Percentiles rank a stretch among this genome's conserved stretches.
Evolutionary conservation across 306 rosid species (phyloP).

Genomic region (Cicer arietinum): DNA sequence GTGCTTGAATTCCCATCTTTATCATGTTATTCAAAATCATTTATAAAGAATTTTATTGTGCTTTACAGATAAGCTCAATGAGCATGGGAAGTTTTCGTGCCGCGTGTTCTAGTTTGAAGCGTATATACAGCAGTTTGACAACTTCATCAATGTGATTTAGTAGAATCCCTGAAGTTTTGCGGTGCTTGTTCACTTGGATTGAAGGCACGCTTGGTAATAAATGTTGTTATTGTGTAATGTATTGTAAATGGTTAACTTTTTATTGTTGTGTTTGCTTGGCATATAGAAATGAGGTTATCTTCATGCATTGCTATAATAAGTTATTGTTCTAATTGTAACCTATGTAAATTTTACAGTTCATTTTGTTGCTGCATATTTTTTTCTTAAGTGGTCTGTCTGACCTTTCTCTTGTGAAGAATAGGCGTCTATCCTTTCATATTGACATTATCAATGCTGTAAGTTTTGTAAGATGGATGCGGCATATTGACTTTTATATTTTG

Average conservation of each 20-base stretch:
- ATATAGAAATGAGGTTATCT: conserved; percentile 54
- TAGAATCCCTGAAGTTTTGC: conserved; percentile 25
- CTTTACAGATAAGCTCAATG: conserved; percentile 61
- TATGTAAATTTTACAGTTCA: conserved; percentile 43
- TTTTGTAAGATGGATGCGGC: neutral
- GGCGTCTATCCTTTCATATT: conserved; percentile 15
- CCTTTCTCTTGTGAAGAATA: conserved; percentile 35
- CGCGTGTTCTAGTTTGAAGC: conserved; percentile 85
- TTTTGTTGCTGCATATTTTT: conserved; percentile 42
- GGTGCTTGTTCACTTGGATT: conserved; percentile 38
- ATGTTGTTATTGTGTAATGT: conserved; percentile 40
- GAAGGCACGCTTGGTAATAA: conserved; percentile 40
- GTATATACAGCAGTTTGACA: conserved; percentile 89
- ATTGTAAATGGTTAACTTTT: conserved; percentile 53
- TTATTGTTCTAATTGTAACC: neutral
- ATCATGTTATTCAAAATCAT: neutral
- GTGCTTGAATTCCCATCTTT: neutral
- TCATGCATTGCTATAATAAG: conserved; percentile 51
- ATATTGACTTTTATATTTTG: neutral
- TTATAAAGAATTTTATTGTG: conserved; percentile 7
- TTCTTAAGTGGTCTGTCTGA: conserved; percentile 17
- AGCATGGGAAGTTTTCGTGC: conserved; percentile 81
- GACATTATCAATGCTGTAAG: conserved; percentile 17
- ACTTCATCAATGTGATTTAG: conserved; percentile 46
- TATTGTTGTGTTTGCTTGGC: conserved; percentile 48